These are phyloP conservation scores for Sclerotinia minor DNA, from an alignment of 2,329 filamentous ascomycete species.

Conservation along the genomic window DNA sequence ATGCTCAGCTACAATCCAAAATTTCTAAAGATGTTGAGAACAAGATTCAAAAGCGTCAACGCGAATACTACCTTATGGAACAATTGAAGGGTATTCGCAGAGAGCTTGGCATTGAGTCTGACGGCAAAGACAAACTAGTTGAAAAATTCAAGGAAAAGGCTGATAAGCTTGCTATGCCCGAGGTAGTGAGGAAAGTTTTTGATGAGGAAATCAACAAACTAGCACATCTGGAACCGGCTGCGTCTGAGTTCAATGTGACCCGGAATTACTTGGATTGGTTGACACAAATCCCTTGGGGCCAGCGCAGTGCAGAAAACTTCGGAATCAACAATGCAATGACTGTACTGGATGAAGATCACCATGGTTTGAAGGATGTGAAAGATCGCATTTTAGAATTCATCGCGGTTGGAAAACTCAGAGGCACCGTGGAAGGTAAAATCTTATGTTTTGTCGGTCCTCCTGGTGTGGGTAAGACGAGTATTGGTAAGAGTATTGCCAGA, in stretches of 20 bases:
- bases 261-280: conserved; percentile 98
- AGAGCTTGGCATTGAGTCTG: conserved; percentile 93
- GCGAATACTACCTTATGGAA: conserved; percentile 98
- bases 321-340: conserved; percentile 86
- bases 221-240: conserved; percentile 88
- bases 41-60: conserved; percentile 95
- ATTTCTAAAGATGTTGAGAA: conserved; percentile 97
- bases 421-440: conserved; percentile 97
- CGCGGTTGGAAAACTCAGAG: conserved; percentile 92
- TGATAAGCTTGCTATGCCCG: conserved; percentile 91
- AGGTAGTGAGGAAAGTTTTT: conserved; percentile 94
- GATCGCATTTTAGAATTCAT: conserved; percentile 98
- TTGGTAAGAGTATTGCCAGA: conserved; percentile 95
- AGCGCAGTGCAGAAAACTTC: conserved; percentile 94
- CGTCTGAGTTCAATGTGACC: conserved; percentile 98
- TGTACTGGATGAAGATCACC: conserved; percentile 93
- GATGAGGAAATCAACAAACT: conserved; percentile 98
- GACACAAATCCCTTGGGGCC: conserved; percentile 96
- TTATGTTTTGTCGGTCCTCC: conserved; percentile 96
- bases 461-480: conserved; percentile 97
- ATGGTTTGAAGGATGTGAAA: conserved; percentile 96
- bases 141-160: conserved; percentile 98
- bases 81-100: conserved; percentile 98
- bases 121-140: conserved; percentile 96
- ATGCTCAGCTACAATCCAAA: conserved; percentile 93